Evolutionary conservation across 2,329 filamentous ascomycete species (phyloP).

Genomic region (Byssoonygena ceratinophila): DNA sequence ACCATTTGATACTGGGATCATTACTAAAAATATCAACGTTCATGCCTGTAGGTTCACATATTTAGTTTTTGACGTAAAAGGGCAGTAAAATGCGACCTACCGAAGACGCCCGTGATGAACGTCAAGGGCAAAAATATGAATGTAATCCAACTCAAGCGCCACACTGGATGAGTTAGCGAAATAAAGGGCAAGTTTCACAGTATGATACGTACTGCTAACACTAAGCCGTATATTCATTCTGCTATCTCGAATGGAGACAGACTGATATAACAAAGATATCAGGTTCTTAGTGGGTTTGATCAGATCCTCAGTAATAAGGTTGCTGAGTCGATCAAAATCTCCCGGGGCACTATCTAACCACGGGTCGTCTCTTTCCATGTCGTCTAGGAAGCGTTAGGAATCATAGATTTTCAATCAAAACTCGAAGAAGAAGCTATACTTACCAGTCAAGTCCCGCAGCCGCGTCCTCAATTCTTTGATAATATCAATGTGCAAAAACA

Average conservation of each 20-base stretch:
- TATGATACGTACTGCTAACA: constrained; percentile 37
- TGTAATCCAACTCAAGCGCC: constrained; percentile 31
- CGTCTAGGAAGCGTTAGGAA: constrained; percentile 15
- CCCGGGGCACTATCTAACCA: constrained; percentile 35
- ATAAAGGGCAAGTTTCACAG: not conserved
- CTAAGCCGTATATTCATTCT: constrained; percentile 41
- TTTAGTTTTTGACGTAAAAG: not conserved
- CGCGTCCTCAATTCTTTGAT: constrained; percentile 38
- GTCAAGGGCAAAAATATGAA: constrained; percentile 39
- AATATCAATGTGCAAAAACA: constrained; percentile 42
- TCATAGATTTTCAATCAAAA: constrained; percentile 1
- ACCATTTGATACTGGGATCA: constrained; percentile 41
- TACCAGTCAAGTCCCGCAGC: constrained; percentile 33
- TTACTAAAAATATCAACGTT: constrained; percentile 40
- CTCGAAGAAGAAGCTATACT: constrained; percentile 7
- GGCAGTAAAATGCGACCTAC: constrained; percentile 7
- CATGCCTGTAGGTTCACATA: constrained; percentile 35
- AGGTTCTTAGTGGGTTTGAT: constrained; percentile 42
- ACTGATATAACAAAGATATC: constrained; percentile 45
- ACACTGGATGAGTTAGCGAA: constrained; percentile 18
- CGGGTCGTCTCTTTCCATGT: constrained; percentile 23
- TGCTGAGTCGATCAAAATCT: constrained; percentile 39
- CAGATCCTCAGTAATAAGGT: constrained; percentile 42
- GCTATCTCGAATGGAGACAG: constrained; percentile 44
- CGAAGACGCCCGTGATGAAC: constrained; percentile 39